Conservation (phyloP, 257 asterid genomes). For the Oldenlandia corymbosa region DNA sequence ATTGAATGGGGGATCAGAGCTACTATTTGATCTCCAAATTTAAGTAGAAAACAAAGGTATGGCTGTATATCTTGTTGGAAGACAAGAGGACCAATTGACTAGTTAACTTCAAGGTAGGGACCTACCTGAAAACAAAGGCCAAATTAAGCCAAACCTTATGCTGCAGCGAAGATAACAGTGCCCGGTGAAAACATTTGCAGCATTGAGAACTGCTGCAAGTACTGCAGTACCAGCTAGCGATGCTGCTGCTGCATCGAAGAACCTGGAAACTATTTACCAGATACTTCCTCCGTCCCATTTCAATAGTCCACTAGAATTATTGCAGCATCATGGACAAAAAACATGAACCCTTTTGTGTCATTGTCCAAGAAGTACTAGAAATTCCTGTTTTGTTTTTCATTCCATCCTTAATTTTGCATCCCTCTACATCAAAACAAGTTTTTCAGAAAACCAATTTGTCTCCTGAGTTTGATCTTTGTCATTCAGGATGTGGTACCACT, state of each 20-base stretch:
- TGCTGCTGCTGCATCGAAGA: not conserved
- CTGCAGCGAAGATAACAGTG: not conserved
- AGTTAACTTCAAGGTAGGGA: constrained; percentile 20
- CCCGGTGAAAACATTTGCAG: constrained; percentile 12
- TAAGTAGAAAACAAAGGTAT: constrained; percentile 2
- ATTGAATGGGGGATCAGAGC: too few relatives aligned
- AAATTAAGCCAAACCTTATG: not conserved
- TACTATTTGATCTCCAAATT: too few relatives aligned
- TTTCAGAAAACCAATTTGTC: not conserved
- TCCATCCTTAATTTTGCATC: not conserved
- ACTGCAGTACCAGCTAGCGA: too few relatives aligned
- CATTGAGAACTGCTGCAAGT: constrained; percentile 7
- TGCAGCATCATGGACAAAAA: constrained; percentile 18
- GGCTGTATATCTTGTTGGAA: constrained; percentile 4
- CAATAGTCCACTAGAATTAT: too few relatives aligned
- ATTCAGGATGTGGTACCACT: constrained; percentile 6
- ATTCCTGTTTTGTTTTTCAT: constrained; percentile 1
- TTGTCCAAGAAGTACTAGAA: not conserved
- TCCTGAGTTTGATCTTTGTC: not conserved
- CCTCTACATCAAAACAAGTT: not conserved
- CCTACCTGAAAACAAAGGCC: constrained; percentile 11
- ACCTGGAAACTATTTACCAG: constrained; percentile 9
- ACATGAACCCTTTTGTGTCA: constrained; percentile 11
- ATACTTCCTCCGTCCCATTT: too few relatives aligned
- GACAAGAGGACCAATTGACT: constrained; percentile 2